Percentiles rank a stretch among this genome's conserved stretches.
These are phyloP conservation scores for Chloris gayana DNA, from an alignment of 176 grass and related monocot genomes.

Conservation along the genomic window DNA sequence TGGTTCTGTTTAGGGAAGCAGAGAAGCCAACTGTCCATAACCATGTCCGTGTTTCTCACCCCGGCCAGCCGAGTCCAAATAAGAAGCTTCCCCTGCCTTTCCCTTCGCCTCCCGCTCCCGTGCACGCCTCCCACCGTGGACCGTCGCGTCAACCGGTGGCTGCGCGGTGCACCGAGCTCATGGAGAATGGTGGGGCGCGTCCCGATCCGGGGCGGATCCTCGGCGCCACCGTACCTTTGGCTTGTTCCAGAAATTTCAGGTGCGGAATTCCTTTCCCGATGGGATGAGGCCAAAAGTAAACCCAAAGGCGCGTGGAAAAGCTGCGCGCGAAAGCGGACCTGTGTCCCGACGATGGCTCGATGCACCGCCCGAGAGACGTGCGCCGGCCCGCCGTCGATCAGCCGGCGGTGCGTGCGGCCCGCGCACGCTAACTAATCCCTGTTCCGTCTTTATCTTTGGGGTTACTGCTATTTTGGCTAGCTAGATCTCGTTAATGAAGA, in stretches of 20 bases:
- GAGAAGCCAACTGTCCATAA: no score
- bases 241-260: constrained; percentile 32
- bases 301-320: constrained; percentile 48
- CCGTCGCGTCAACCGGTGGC: not conserved
- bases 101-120: not conserved
- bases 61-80: constrained; percentile 29
- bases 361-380: not conserved
- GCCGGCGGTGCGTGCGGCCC: not conserved
- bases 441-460: no score
- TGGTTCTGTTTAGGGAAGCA: no score
- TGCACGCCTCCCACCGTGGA: constrained; percentile 8
- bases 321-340: not conserved
- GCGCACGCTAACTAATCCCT: not conserved
- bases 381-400: no score
- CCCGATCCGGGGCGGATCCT: not conserved
- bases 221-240: constrained; percentile 30
- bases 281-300: constrained; percentile 13
- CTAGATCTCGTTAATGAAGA: no score
- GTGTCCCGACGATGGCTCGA: not conserved
- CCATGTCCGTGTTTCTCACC: no score
- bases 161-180: constrained; percentile 1
- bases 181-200: not conserved
- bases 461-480: no score
- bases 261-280: constrained; percentile 3
- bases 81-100: constrained; percentile 1